Evolutionary conservation across 148 eudicot species (phyloP).

Genomic region (Spergularia marina): DNA sequence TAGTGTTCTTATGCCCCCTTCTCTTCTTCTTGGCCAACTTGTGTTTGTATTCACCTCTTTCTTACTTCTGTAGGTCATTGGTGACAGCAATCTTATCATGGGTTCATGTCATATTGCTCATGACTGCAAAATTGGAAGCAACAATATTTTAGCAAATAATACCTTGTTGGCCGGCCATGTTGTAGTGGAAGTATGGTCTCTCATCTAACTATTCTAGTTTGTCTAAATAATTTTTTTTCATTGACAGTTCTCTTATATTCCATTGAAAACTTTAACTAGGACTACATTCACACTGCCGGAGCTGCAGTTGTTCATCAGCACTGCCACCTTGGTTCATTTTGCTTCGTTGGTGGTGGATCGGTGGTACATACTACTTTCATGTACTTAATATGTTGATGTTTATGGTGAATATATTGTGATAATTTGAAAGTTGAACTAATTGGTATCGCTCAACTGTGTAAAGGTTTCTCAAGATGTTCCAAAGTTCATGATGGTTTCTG

Average conservation of each 20-base stretch:
- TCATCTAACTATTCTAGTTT: neutral
- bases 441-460: slow-evolving; percentile 5
- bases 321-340: slow-evolving; percentile 79
- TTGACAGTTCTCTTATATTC: neutral
- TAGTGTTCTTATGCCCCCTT: neutral
- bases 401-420: neutral
- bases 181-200: slow-evolving; percentile 54
- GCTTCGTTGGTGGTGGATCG: slow-evolving; percentile 96
- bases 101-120: slow-evolving; percentile 95
- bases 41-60: slow-evolving; percentile 5
- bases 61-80: slow-evolving; percentile 56
- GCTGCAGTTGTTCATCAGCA: slow-evolving; percentile 82
- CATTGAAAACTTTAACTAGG: slow-evolving; percentile 40
- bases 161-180: slow-evolving; percentile 92
- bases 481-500: slow-evolving; percentile 79
- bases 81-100: slow-evolving; percentile 86
- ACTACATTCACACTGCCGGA: slow-evolving; percentile 83
- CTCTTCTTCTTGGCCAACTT: neutral
- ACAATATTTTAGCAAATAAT: slow-evolving; percentile 81
- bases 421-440: neutral
- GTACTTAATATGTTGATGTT: neutral
- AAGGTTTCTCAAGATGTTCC: slow-evolving; percentile 97
- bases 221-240: neutral
- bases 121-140: slow-evolving; percentile 90
- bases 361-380: slow-evolving; percentile 49